phyloP scores from a whole-genome alignment of 805 yeast species.

The Kluyveromyces siamensis region DNA sequence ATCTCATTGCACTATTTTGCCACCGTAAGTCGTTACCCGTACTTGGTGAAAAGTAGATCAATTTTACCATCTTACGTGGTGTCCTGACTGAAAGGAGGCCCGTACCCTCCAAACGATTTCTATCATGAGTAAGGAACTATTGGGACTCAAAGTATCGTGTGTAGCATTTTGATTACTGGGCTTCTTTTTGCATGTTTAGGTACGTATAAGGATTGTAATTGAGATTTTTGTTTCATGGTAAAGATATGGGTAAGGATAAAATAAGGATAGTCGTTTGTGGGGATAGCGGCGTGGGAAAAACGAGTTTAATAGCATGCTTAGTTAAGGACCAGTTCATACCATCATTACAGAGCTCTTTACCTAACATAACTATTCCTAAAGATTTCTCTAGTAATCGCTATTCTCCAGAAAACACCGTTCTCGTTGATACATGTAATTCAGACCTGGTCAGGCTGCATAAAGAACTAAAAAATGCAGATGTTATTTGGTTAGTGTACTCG shows the following conservation, averaged over 20 bases:
- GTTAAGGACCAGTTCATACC: conserved; percentile 77
- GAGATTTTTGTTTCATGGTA: not conserved
- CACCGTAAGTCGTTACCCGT: conserved; percentile 3
- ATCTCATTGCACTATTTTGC: not conserved
- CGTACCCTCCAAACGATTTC: too few relatives aligned
- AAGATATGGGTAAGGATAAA: conserved; percentile 35
- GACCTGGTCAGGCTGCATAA: conserved; percentile 53
- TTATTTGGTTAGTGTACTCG: conserved; percentile 87
- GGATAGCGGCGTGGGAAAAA: conserved; percentile 80
- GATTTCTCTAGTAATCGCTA: conserved; percentile 52
- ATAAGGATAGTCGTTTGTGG: conserved; percentile 88
- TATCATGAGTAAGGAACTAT: too few relatives aligned
- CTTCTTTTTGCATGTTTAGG: not conserved
- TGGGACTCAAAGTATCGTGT: too few relatives aligned
- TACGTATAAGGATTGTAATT: not conserved
- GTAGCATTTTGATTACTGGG: too few relatives aligned
- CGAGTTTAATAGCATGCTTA: conserved; percentile 67
- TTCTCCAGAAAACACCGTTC: conserved; percentile 56
- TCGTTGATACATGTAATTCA: conserved; percentile 72
- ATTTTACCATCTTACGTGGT: not conserved
- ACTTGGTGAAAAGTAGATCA: not conserved
- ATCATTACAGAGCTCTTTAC: conserved; percentile 66
- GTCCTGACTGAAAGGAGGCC: not conserved
- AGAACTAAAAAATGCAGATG: conserved; percentile 79
- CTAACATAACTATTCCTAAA: conserved; percentile 76